Percentiles rank a stretch among this genome's conserved stretches.
Evolutionary conservation across 2,329 filamentous ascomycete genomes (phyloP).

Genomic region (Talaromyces sp.): DNA sequence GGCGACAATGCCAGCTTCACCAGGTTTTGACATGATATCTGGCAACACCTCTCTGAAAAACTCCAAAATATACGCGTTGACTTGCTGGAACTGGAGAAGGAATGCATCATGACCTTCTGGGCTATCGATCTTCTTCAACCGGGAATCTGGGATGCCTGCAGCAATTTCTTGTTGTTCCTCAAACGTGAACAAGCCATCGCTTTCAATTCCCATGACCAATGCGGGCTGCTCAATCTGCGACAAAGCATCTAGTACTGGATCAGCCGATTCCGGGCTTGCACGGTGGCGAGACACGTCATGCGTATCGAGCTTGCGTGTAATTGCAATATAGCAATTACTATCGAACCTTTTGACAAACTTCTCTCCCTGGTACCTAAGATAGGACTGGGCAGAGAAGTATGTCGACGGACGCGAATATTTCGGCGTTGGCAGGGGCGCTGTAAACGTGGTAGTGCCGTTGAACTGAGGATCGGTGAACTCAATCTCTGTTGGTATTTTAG

Average conservation of each 20-base stretch:
- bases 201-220: slow-evolving; percentile 89
- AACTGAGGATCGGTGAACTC: slow-evolving; percentile 64
- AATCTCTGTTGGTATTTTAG: slow-evolving; percentile 28
- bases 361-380: slow-evolving; percentile 89
- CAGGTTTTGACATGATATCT: slow-evolving; percentile 74
- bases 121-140: slow-evolving; percentile 82
- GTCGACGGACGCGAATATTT: slow-evolving; percentile 55
- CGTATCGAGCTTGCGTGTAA: slow-evolving; percentile 95
- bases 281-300: slow-evolving; percentile 87
- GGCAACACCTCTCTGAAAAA: slow-evolving; percentile 81
- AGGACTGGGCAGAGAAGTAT: slow-evolving; percentile 98
- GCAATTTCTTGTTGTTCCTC: slow-evolving; percentile 94
- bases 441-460: slow-evolving; percentile 58
- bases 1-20: slow-evolving; percentile 44
- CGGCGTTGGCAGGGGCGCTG: slow-evolving; percentile 32
- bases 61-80: slow-evolving; percentile 78
- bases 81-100: slow-evolving; percentile 92
- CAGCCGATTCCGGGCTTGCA: slow-evolving; percentile 37
- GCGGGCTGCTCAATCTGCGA: slow-evolving; percentile 81
- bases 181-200: slow-evolving; percentile 93
- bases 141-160: slow-evolving; percentile 70
- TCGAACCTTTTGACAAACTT: slow-evolving; percentile 98
- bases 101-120: slow-evolving; percentile 97
- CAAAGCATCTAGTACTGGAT: slow-evolving; percentile 67
- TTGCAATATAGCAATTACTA: slow-evolving; percentile 98